These are phyloP conservation scores for Tolypocladium tundrense DNA, from an alignment of 2,329 filamentous ascomycete genomes.

Conservation along the genomic window DNA sequence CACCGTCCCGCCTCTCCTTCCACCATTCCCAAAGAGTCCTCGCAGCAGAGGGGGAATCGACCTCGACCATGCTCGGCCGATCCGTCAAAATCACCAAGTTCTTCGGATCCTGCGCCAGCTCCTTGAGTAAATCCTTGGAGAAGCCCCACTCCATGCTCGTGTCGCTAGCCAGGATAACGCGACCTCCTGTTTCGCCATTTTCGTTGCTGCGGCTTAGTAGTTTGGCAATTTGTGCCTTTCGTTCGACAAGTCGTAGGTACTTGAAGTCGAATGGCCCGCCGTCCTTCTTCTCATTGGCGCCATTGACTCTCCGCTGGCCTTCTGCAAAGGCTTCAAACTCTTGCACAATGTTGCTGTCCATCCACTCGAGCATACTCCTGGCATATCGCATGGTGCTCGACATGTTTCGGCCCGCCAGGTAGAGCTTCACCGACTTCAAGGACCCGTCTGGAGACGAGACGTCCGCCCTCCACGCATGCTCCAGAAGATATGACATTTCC, in stretches of 20 bases:
- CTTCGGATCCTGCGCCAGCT: conserved; percentile 62
- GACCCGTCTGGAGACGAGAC: conserved; percentile 39
- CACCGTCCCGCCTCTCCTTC: conserved; percentile 55
- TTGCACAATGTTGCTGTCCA: conserved; percentile 89
- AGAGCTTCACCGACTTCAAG: conserved; percentile 52
- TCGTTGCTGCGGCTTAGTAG: conserved; percentile 41
- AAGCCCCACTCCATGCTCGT: conserved; percentile 90
- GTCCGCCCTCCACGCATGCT: conserved; percentile 78
- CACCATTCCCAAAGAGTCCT: conserved; percentile 73
- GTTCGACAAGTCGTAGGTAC: conserved; percentile 73
- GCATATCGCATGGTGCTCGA: conserved; percentile 85
- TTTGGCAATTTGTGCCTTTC: conserved; percentile 67
- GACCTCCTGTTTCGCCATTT: conserved; percentile 35
- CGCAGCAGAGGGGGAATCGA: conserved; percentile 49
- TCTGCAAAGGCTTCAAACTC: conserved; percentile 72
- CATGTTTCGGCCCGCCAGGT: conserved; percentile 76
- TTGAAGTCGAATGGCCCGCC: conserved; percentile 82
- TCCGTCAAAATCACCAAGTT: conserved; percentile 88
- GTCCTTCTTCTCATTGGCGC: conserved; percentile 39
- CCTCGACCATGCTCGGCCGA: conserved; percentile 36
- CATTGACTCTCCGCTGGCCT: conserved; percentile 34
- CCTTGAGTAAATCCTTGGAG: conserved; percentile 67
- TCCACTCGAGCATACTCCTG: conserved; percentile 96
- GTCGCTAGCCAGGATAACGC: conserved; percentile 87
- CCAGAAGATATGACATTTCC: conserved; percentile 83